Evolutionary conservation across 2,329 filamentous ascomycete species (phyloP), one percentile per base, ranked within the genome.

Genomic region (Lecanicillium sp.): DNA sequence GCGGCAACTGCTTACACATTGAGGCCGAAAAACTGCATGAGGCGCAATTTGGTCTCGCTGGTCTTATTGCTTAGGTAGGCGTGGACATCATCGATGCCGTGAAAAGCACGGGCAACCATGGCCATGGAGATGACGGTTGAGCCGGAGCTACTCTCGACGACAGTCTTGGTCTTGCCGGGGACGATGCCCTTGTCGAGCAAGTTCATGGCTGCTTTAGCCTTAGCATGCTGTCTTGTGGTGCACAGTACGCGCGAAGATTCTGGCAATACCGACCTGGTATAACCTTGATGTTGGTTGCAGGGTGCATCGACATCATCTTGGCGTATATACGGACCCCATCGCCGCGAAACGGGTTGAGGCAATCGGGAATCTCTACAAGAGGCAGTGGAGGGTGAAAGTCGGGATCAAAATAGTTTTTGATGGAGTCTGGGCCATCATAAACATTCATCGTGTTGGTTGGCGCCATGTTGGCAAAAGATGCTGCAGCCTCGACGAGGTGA

Each of bases 281-380:
- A 14, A 72, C 68, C 50, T 81, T 80, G 46, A 81, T 72, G 37
- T 80, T 80, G 41, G 78, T 72, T 11, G 75, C 72, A 1, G 77
- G 76, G 44, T 74, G 71, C 60, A 71, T 71, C 3, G 72, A 74
- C 67, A 80, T 73, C 70, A 80, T 74, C 56, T 80, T 80, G 25
- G 77, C 77, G 44, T 78, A 79, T 44, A 81, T 77, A 17, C 73
- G 69, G 3, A 81, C 71, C 2, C 72, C 71, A 67, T 80, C 68
- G 15, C 64, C 45, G 35, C 67, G 60, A 45, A 68, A 76, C 1
- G 74, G 74, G 43, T 80, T 81, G 33, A 81, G 60, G 28, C 58
- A 59, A 19, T 62, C 60, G 3, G 76, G 76, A 9, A 81, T 59
- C 55, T 81, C 77, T 13, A 81, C 72, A 3, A 81, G 58, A 4